Evolutionary conservation across 495 filamentous ascomycete species (phyloP), one percentile per base, ranked within the genome.

Genomic region (Friedmanniomyces simplex): DNA sequence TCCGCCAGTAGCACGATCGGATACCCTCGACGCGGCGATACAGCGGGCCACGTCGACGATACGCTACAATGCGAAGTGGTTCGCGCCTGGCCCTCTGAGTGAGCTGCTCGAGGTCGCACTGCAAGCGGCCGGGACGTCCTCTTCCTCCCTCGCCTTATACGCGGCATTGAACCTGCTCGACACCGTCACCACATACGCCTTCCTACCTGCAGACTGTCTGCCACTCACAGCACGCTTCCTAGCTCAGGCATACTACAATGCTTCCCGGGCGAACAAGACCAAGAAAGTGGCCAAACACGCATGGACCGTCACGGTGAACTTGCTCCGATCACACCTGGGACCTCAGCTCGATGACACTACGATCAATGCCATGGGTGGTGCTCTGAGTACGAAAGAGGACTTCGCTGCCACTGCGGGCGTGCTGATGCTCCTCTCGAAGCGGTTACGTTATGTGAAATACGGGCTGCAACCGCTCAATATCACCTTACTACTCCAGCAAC

Each of bases 261-360:
- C 89, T 7, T 79, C 75, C 45, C 67, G 71, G 57, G 83, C 80
- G 60, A 82, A 85, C 50, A 80, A 88, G 20, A 79, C 95, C 20
- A 79, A 77, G 32, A 75, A 76, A 50, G 76, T 91, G 18, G 79
- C 82, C 52, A 82, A 86, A 36, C 79, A 80, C 22, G 83, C 88
- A 6, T 95, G 89, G 77, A 80, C 82, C 49, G 82, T 85, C 18
- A 78, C 93, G 36, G 77, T 79, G 65, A 90, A 86, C 66, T 72
- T 95, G 8, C 87, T 85, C 61, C 84, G 79, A 63, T 95, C 89
- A 3, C 86, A 89, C 60, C 80, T 88, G 59, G 86, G 87, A 30
- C 79, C 81, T 22, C 57, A 65, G 30, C 59, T 61, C 6, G 59
- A 68, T 14, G 54, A 49, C 2, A 58, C 66, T 10, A 60, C 72